These are phyloP conservation scores for Ceratonia siliqua DNA, from an alignment of 306 rosid genomes.

Conservation along the genomic window DNA sequence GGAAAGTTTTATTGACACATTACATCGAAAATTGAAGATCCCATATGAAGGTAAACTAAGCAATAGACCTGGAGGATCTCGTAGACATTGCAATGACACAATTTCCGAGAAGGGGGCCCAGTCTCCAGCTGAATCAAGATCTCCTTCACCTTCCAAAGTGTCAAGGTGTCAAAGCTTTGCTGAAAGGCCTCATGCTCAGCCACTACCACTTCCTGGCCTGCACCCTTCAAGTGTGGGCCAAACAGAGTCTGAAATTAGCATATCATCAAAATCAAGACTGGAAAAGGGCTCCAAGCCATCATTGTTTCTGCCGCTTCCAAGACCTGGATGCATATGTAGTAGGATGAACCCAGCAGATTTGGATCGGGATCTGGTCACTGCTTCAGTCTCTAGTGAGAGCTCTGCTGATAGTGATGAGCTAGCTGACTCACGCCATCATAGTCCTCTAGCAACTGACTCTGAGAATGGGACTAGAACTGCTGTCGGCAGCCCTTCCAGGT, in stretches of 20 bases:
- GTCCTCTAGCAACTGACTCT: constrained; percentile 66
- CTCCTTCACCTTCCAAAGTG: constrained; percentile 89
- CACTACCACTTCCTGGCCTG: constrained; percentile 82
- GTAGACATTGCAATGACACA: constrained; percentile 67
- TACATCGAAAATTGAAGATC: constrained; percentile 67
- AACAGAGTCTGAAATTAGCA: constrained; percentile 75
- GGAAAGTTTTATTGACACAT: constrained; percentile 76
- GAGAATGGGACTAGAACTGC: constrained; percentile 70
- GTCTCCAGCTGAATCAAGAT: no score
- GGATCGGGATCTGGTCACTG: constrained; percentile 71
- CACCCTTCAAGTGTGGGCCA: constrained; percentile 68
- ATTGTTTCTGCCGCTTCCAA: constrained; percentile 68
- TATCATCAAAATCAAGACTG: no score
- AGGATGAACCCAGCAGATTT: constrained; percentile 62
- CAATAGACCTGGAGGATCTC: constrained; percentile 64
- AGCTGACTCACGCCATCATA: constrained; percentile 63
- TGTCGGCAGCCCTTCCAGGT: constrained; percentile 77
- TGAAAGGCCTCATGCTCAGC: constrained; percentile 81
- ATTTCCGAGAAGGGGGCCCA: constrained; percentile 73
- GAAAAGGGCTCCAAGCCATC: constrained; percentile 67
- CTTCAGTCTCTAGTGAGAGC: constrained; percentile 68
- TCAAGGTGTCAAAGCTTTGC: constrained; percentile 87
- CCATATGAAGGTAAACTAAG: constrained; percentile 68
- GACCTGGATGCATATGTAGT: constrained; percentile 65
- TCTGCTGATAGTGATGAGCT: constrained; percentile 75